These are phyloP conservation scores for Moesziomyces sp. DNA, from an alignment of 1,284 basidiomycete species.

Conservation along the genomic window DNA sequence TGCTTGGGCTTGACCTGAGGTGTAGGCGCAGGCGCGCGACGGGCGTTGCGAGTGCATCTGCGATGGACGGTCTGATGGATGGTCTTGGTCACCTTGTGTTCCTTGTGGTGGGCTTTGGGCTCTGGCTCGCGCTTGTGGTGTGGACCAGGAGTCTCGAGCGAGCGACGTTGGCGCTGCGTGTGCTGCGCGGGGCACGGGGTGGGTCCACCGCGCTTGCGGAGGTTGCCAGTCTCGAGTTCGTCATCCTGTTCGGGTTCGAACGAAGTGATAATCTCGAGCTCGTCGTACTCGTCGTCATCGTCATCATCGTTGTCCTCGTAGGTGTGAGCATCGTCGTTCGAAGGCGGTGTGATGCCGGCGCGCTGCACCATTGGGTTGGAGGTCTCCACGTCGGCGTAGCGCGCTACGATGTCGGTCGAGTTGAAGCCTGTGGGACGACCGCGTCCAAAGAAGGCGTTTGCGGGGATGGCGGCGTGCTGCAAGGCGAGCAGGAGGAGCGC, in stretches of 20 bases:
- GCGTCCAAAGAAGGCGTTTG: constrained; percentile 20
- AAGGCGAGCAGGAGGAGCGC: constrained; percentile 29
- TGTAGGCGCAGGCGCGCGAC: constrained; percentile 4
- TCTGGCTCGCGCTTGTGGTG: constrained; percentile 23
- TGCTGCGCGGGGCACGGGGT: constrained; percentile 33
- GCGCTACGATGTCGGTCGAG: constrained; percentile 5
- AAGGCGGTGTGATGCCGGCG: constrained; percentile 2
- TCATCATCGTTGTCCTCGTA: constrained; percentile 10
- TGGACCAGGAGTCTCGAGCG: constrained; percentile 15
- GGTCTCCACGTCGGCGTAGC: constrained; percentile 4
- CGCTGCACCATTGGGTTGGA: constrained; percentile 13
- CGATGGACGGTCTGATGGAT: constrained; percentile 39
- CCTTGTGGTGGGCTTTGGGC: constrained; percentile 11
- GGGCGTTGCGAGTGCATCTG: constrained; percentile 24
- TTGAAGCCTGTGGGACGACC: constrained; percentile 3
- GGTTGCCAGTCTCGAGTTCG: constrained; percentile 3
- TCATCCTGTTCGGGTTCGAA: constrained; percentile 28
- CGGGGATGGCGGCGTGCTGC: constrained; percentile 21
- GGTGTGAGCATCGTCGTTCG: not conserved
- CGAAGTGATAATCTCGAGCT: constrained; percentile 47
- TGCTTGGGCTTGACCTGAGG: constrained; percentile 3
- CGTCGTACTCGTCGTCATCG: constrained; percentile 27
- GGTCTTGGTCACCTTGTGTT: constrained; percentile 23
- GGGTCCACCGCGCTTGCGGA: constrained; percentile 30
- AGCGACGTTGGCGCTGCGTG: constrained; percentile 21